These are phyloP conservation scores for Paramecium sexaurelia DNA, from an alignment of 73 alveolate species.

Conservation along the genomic window DNA sequence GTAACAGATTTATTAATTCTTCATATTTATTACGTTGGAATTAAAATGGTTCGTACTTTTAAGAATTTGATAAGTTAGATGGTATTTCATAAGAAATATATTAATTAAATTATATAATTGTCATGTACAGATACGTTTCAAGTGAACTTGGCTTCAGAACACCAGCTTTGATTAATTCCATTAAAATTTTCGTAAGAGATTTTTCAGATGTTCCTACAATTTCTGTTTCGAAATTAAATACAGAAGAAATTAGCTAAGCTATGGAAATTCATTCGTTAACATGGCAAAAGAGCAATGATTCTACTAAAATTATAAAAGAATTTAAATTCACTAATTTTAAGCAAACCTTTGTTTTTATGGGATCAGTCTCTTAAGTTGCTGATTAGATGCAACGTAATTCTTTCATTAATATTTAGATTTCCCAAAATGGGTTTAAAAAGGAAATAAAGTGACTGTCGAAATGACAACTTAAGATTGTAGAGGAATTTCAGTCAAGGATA, in stretches of 20 bases:
- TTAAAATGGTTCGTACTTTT: constrained; percentile 23
- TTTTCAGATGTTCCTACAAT: not conserved
- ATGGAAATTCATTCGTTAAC: not conserved
- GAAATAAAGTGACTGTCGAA: constrained; percentile 43
- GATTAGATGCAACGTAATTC: constrained; percentile 36
- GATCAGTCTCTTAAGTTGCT: not conserved
- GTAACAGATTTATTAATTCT: not conserved
- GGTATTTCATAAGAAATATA: not conserved
- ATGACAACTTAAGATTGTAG: not conserved
- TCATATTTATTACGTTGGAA: constrained; percentile 39
- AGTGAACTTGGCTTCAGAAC: not conserved
- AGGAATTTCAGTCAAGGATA: constrained; percentile 25
- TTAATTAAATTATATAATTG: not conserved
- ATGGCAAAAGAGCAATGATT: not conserved
- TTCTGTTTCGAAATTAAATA: not conserved
- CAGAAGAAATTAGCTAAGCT: constrained; percentile 25
- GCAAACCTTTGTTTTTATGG: constrained; percentile 11
- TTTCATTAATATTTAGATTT: not conserved
- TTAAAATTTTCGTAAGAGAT: constrained; percentile 17
- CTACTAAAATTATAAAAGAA: not conserved
- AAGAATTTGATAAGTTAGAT: not conserved
- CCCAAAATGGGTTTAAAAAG: constrained; percentile 32
- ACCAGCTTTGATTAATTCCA: not conserved
- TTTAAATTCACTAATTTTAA: constrained; percentile 19
- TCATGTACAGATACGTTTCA: constrained; percentile 32